phyloP scores from a whole-genome alignment of 2,329 filamentous ascomycete species.

The Decorospora gaudefroyi region DNA sequence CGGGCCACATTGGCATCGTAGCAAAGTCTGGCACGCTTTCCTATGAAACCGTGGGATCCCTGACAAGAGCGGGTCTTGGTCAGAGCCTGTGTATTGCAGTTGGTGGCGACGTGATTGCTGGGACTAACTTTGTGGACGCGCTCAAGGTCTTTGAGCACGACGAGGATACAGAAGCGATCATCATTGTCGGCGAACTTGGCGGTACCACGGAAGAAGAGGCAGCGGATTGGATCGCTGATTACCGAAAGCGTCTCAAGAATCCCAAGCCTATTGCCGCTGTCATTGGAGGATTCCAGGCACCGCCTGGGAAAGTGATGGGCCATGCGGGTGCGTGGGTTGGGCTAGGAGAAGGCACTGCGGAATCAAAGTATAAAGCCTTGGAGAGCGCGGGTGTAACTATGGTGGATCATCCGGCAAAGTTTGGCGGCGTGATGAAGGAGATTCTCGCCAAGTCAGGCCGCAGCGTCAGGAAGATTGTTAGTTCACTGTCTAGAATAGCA shows the following conservation, averaged over 20 bases:
- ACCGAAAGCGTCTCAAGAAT: conserved; percentile 59
- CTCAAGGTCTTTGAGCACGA: conserved; percentile 69
- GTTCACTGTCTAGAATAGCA: conserved; percentile 8
- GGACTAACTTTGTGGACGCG: conserved; percentile 74
- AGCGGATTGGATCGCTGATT: conserved; percentile 73
- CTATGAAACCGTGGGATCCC: conserved; percentile 77
- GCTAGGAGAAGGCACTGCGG: conserved; percentile 66
- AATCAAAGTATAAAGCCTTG: conserved; percentile 69
- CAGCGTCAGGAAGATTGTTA: conserved; percentile 48
- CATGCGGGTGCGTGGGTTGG: conserved; percentile 76
- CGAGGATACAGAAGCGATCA: conserved; percentile 70
- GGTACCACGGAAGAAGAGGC: conserved; percentile 71
- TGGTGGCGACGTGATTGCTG: conserved; percentile 74
- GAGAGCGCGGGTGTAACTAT: conserved; percentile 68
- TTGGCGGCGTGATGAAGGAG: conserved; percentile 68
- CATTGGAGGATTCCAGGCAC: conserved; percentile 68
- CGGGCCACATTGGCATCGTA: conserved; percentile 72
- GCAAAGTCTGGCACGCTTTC: conserved; percentile 81
- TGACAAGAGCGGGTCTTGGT: conserved; percentile 73
- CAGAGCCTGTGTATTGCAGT: conserved; percentile 79
- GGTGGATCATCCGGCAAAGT: conserved; percentile 75
- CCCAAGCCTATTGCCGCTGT: conserved; percentile 78
- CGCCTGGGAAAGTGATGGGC: conserved; percentile 71
- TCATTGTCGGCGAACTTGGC: conserved; percentile 73
- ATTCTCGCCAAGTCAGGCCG: conserved; percentile 57